Conservation (phyloP, 2,329 filamentous ascomycete species). For the Beauveria sp. region DNA sequence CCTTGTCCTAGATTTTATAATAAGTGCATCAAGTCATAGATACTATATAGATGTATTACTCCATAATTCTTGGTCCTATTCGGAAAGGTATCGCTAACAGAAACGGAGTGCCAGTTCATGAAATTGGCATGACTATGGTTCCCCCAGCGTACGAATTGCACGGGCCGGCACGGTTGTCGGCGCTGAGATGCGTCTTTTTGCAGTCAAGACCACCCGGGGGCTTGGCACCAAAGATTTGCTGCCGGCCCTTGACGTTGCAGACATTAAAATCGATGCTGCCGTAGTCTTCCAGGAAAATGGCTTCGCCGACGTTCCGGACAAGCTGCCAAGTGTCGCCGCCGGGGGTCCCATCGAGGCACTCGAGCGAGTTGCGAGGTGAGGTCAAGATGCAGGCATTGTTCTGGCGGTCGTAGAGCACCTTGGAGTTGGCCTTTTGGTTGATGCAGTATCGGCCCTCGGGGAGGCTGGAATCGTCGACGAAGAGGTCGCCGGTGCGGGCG, state of each 20-base stretch:
- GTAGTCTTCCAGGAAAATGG: background rate
- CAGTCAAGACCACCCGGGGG: background rate
- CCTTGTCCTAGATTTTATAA: no score
- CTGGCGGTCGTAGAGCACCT: constrained; percentile 20
- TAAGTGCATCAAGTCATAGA: no score
- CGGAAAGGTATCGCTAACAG: no score
- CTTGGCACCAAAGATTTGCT: background rate
- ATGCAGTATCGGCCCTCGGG: constrained; percentile 25
- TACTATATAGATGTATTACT: no score
- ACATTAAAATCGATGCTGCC: background rate
- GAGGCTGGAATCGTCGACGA: constrained; percentile 17
- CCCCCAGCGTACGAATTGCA: background rate
- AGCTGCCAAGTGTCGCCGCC: constrained; percentile 16
- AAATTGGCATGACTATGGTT: no score
- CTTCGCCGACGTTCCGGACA: background rate
- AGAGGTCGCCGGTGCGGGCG: constrained; percentile 18
- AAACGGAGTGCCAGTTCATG: no score
- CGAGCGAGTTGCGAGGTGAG: constrained; percentile 17
- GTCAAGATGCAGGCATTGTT: constrained; percentile 27
- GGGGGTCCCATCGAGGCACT: constrained; percentile 26
- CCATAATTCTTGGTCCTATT: no score
- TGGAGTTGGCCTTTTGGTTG: constrained; percentile 17
- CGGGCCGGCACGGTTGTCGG: background rate
- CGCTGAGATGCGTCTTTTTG: background rate
- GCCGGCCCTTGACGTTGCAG: background rate